Evolutionary conservation across 2,329 filamentous ascomycete species (phyloP), one percentile per base, ranked within the genome.

Genomic region (Neonectria hederae): DNA sequence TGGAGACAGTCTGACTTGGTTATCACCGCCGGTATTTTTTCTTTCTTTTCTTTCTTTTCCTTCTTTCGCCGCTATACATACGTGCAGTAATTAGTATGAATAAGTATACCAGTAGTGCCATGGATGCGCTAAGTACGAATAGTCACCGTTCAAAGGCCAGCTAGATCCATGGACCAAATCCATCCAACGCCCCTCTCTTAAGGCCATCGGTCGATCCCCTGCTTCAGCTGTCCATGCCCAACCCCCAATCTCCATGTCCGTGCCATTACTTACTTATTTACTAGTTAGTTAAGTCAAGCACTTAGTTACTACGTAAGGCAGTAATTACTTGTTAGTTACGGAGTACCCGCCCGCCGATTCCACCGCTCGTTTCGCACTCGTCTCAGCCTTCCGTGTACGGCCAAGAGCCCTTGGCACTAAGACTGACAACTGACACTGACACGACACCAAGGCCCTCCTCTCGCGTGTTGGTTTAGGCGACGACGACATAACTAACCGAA

Each of bases 351-450:
- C 24, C 7, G 24, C 24, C 24, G 24, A 7, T 26, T 45, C 54
- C 57, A 42, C 43, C 48, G 40, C 38, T 45, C n/a, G 10, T 10
- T 28, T 62, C 53, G 59, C 59, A 53, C 11, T 57, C 59, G 59
- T 62, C 59, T 62, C 59, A 62, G 59, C 54, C 53, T 62, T 57
- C 59, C 59, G 38, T 32, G 24, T 53, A 53, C 46, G 59, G 59
- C n/a, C 53, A 57, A 62, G 54, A 48, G 42, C 30, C 38, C 19
- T 11, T 32, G 30, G 28, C 8, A 32, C n/a, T 43, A n/a, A n/a
- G n/a, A 10, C 28, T 10, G 43, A 46, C 42, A 17, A 17, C 42
- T 49, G 45, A 28, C 45, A 48, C 45, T 48, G 45, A 26, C 46
- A 19, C 26, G 35, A 14, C 35, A 17, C 35, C 35, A 32, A 13